Conservation (phyloP, 1,284 basidiomycete species). For the Phlebopus sp. region DNA sequence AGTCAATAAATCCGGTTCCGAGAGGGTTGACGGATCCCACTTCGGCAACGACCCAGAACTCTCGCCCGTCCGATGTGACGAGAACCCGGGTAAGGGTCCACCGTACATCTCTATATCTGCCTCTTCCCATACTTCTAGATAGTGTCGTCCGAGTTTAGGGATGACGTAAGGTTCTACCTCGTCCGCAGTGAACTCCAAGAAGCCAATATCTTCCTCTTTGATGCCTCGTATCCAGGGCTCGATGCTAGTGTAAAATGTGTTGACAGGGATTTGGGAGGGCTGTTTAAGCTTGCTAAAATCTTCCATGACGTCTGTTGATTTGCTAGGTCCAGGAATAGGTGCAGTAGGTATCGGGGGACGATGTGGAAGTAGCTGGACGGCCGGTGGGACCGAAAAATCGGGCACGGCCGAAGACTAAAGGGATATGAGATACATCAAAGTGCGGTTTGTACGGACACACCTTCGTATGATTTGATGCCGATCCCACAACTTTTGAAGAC, state of each 20-base stretch:
- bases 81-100: constrained; percentile 40
- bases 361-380: constrained; percentile 52
- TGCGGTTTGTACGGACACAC: constrained; percentile 32
- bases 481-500: constrained; percentile 47
- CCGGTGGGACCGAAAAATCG: constrained; percentile 57
- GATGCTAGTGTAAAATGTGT: constrained; percentile 80
- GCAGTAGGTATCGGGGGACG: constrained; percentile 67
- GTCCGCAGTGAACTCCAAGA: constrained; percentile 84
- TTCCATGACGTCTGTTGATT: constrained; percentile 76
- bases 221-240: constrained; percentile 85
- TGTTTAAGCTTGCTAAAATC: constrained; percentile 85
- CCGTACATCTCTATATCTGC: constrained; percentile 68
- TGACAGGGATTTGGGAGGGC: constrained; percentile 60
- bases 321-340: constrained; percentile 76
- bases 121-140: constrained; percentile 89
- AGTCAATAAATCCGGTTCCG: constrained; percentile 57
- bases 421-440: constrained; percentile 13
- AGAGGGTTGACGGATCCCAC: constrained; percentile 72
- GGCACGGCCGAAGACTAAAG: constrained; percentile 42
- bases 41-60: constrained; percentile 35
- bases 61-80: constrained; percentile 29
- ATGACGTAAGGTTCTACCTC: constrained; percentile 84
- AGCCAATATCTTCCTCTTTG: constrained; percentile 89
- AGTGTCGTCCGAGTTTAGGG: constrained; percentile 87
- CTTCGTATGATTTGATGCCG: constrained; percentile 49